Evolutionary conservation across 495 filamentous ascomycete genomes (phyloP).

Genomic region (Pseudoneurospora amorphoporcata): DNA sequence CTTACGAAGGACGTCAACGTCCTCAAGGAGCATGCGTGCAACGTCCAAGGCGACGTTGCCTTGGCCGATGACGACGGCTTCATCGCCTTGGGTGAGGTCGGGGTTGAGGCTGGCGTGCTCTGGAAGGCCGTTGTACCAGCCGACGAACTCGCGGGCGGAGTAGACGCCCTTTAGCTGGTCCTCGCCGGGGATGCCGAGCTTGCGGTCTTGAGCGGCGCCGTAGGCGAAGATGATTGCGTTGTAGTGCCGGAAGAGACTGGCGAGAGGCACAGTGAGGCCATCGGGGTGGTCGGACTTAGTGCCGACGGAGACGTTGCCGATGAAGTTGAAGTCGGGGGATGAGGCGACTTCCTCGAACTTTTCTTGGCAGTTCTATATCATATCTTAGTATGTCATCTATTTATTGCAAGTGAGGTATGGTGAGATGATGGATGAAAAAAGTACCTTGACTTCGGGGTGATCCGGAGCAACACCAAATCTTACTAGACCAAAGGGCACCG

Average conservation of each 20-base stretch:
- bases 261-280: slow-evolving; percentile 52
- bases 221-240: slow-evolving; percentile 90
- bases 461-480: slow-evolving; percentile 93
- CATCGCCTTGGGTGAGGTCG: slow-evolving; percentile 64
- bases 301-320: slow-evolving; percentile 81
- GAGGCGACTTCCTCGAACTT: slow-evolving; percentile 82
- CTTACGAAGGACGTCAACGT: slow-evolving; percentile 57
- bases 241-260: slow-evolving; percentile 67
- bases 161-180: slow-evolving; percentile 58
- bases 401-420: background rate
- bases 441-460: slow-evolving; percentile 94
- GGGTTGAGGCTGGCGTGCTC: slow-evolving; percentile 70
- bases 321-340: slow-evolving; percentile 76
- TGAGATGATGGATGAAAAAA: background rate
- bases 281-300: slow-evolving; percentile 31
- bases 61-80: slow-evolving; percentile 84
- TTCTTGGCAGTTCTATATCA: slow-evolving; percentile 74
- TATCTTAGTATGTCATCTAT: background rate
- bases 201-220: slow-evolving; percentile 74
- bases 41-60: slow-evolving; percentile 96
- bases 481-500: slow-evolving; percentile 85
- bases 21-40: slow-evolving; percentile 71
- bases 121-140: slow-evolving; percentile 96
- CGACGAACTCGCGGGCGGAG: slow-evolving; percentile 89
- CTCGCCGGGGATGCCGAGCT: slow-evolving; percentile 75